phyloP scores from a whole-genome alignment of 2,329 filamentous ascomycete species.

The Phoma herbarum region DNA sequence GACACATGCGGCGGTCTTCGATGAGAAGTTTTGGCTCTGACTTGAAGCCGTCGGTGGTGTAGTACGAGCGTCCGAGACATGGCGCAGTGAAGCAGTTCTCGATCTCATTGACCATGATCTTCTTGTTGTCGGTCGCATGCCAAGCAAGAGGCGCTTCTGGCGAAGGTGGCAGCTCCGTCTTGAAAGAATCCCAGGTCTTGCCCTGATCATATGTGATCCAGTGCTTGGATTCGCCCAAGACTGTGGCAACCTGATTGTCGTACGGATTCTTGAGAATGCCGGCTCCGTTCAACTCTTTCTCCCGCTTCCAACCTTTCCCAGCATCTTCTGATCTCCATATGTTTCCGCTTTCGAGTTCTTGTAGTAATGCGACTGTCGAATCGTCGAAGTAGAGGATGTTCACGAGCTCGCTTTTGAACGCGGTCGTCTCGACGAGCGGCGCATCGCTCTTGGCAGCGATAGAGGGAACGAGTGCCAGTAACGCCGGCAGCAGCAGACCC shows the following conservation, averaged over 20 bases:
- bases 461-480: slow-evolving; percentile 57
- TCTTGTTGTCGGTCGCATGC: slow-evolving; percentile 82
- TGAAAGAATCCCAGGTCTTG: slow-evolving; percentile 80
- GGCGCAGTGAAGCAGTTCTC: slow-evolving; percentile 51
- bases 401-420: slow-evolving; percentile 72
- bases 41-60: slow-evolving; percentile 88
- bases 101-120: slow-evolving; percentile 81
- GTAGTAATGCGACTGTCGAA: slow-evolving; percentile 80
- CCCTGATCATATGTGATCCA: slow-evolving; percentile 86
- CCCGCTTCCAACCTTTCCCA: slow-evolving; percentile 76
- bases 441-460: slow-evolving; percentile 60
- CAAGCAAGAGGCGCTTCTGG: slow-evolving; percentile 74
- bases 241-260: slow-evolving; percentile 80
- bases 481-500: slow-evolving; percentile 58
- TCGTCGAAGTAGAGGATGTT: slow-evolving; percentile 91
- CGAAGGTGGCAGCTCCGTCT: slow-evolving; percentile 63
- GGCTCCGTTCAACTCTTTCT: slow-evolving; percentile 68
- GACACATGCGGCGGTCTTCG: slow-evolving; percentile 76
- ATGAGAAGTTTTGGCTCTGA: slow-evolving; percentile 70
- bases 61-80: slow-evolving; percentile 63
- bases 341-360: slow-evolving; percentile 69
- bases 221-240: slow-evolving; percentile 76
- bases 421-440: slow-evolving; percentile 71
- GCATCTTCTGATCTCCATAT: slow-evolving; percentile 83
- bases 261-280: slow-evolving; percentile 79